Conservation (phyloP, 1,284 basidiomycete species). For the Cutaneotrichosporon dermatis region DNA sequence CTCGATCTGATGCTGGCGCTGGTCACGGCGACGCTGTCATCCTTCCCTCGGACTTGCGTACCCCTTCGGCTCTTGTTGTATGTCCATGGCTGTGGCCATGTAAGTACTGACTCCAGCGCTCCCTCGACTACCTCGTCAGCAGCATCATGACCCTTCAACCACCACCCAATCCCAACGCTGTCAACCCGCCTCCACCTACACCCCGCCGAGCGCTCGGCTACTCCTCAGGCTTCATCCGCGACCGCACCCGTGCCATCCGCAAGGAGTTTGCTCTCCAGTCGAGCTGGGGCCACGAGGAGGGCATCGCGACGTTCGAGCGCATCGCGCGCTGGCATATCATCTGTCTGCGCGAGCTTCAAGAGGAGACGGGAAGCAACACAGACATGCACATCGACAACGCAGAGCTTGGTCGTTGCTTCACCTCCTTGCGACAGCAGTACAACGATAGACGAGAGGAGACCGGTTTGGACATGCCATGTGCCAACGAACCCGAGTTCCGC, state of each 20-base stretch:
- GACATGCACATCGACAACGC: conserved; percentile 47
- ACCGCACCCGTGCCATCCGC: conserved; percentile 82
- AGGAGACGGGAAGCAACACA: conserved; percentile 36
- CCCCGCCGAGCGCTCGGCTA: conserved; percentile 57
- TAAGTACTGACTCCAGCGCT: conserved; percentile 55
- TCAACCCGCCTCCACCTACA: conserved; percentile 23
- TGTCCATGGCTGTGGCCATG: conserved; percentile 18
- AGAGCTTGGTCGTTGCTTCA: conserved; percentile 54
- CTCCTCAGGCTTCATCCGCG: conserved; percentile 68
- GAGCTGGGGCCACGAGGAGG: conserved; percentile 62
- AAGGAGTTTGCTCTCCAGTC: conserved; percentile 95
- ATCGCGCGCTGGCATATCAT: conserved; percentile 93
- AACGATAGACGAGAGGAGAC: conserved; percentile 67
- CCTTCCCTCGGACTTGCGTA: conserved; percentile 86
- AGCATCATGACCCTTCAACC: conserved; percentile 63
- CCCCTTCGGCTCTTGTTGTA: conserved; percentile 76
- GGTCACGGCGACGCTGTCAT: conserved; percentile 52
- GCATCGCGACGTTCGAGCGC: conserved; percentile 87
- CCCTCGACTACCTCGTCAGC: conserved; percentile 88
- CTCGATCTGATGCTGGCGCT: conserved; percentile 74
- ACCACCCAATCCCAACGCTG: conserved; percentile 22
- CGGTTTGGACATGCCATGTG: conserved; percentile 56
- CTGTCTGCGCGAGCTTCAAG: conserved; percentile 68
- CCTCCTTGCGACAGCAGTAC: conserved; percentile 88
- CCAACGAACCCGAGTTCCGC: conserved; percentile 90